A percentile compares a stretch with the other conserved stretches of the same genome.
Conservation (phyloP, 2,329 filamentous ascomycete genomes). For the Exophiala lecanii-corni region DNA sequence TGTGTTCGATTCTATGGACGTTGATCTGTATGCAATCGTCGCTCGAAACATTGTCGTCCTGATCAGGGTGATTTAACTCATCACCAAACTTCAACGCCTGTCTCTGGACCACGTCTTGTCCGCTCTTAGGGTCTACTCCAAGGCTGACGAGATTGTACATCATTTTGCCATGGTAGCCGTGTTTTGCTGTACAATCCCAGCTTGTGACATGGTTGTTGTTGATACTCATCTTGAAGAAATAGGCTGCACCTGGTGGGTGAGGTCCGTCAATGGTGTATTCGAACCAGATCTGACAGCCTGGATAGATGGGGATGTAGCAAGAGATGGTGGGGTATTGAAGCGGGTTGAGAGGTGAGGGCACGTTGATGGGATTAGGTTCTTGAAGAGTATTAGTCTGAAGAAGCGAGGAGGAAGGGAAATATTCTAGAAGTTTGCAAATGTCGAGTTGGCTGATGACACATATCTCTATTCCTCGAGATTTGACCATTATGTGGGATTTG, state of each 20-base stretch:
- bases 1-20: conserved; percentile 23
- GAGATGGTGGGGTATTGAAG: conserved; percentile 13
- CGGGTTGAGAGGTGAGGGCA: conserved; percentile 4
- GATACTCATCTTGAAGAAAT: conserved; percentile 26
- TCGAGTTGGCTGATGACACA: conserved; percentile 26
- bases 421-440: conserved; percentile 24
- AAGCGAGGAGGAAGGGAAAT: too few relatives aligned
- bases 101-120: conserved; percentile 12
- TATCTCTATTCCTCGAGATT: conserved; percentile 25
- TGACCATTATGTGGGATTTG: too few relatives aligned
- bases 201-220: conserved; percentile 18
- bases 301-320: conserved; percentile 24
- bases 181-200: conserved; percentile 25
- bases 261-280: conserved; percentile 27
- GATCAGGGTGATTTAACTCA: conserved; percentile 8
- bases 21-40: conserved; percentile 24
- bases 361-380: conserved; percentile 5
- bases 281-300: conserved; percentile 27
- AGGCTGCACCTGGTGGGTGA: conserved; percentile 22
- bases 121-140: conserved; percentile 10
- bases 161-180: conserved; percentile 25
- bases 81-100: conserved; percentile 19
- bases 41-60: conserved; percentile 1
- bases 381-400: too few relatives aligned
- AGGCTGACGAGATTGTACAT: conserved; percentile 22